A percentile compares a stretch with the other conserved stretches of the same genome.
phyloP scores from a whole-genome alignment of 139 green algal species.

The Tetradesmus obliquus region DNA sequence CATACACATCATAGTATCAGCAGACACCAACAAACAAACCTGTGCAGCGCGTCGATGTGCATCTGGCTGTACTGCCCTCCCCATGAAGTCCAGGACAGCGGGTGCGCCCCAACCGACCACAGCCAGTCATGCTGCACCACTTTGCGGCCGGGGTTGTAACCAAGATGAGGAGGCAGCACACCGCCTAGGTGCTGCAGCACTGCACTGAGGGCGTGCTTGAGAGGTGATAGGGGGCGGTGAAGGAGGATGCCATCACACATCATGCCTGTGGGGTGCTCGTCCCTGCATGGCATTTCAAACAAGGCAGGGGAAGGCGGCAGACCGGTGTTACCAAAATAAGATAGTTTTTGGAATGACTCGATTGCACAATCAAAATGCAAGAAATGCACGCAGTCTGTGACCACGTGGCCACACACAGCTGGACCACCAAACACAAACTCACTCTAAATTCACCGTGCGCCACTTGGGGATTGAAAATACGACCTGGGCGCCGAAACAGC shows the following conservation, averaged over 20 bases:
- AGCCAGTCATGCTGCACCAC: conserved; percentile 70
- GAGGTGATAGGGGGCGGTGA: conserved; percentile 56
- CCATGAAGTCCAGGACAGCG: conserved; percentile 60
- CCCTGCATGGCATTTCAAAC: not conserved
- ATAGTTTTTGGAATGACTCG: not conserved
- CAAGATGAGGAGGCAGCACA: conserved; percentile 75
- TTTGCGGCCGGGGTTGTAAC: conserved; percentile 51
- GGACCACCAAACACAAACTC: too few relatives aligned
- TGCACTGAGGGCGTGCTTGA: conserved; percentile 69
- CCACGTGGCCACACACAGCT: too few relatives aligned
- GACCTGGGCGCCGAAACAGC: too few relatives aligned
- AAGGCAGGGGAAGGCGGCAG: not conserved
- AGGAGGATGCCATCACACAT: conserved; percentile 68
- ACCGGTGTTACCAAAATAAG: not conserved
- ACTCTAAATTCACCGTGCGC: too few relatives aligned
- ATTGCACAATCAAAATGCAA: too few relatives aligned
- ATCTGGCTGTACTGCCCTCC: conserved; percentile 48
- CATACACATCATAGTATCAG: not conserved
- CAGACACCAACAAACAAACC: not conserved
- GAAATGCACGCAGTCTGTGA: too few relatives aligned
- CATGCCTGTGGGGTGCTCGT: conserved; percentile 72
- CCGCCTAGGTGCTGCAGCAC: conserved; percentile 71
- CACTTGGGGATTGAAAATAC: too few relatives aligned
- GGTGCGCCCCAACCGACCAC: conserved; percentile 67
- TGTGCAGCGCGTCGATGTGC: conserved; percentile 58